A percentile compares a stretch with the other conserved stretches of the same genome.
phyloP scores from a whole-genome alignment of 106 monocot genomes.

The Allium fistulosum region DNA sequence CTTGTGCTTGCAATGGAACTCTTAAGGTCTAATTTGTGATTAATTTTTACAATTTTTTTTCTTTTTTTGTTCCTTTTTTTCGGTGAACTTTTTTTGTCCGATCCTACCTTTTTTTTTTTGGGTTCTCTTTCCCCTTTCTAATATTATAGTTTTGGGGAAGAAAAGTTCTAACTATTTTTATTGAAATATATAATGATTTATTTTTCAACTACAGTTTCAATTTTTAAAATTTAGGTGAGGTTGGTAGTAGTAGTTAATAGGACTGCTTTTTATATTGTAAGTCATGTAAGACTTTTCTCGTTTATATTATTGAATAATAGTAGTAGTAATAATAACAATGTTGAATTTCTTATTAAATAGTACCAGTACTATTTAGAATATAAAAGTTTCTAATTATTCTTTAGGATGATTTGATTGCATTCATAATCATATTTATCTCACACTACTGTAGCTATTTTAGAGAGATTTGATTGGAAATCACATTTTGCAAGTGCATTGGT shows the following conservation, averaged over 20 bases:
- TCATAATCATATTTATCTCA: neutral
- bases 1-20: constrained; percentile 82
- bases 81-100: neutral
- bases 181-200: no score
- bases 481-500: no score
- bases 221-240: no score
- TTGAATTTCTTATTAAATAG: neutral
- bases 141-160: neutral
- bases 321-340: neutral
- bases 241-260: neutral
- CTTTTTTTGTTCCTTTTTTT: no score
- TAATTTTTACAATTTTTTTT: neutral
- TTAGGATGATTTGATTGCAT: neutral
- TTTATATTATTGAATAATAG: neutral
- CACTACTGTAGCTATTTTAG: neutral
- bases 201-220: no score
- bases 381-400: neutral
- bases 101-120: neutral
- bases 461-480: no score
- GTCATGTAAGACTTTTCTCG: neutral
- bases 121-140: neutral
- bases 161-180: neutral
- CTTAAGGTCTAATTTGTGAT: constrained; percentile 52
- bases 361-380: neutral
- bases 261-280: neutral